Conservation (phyloP, 352 stramenopile species). For the Globisporangium cylindrosporum region DNA sequence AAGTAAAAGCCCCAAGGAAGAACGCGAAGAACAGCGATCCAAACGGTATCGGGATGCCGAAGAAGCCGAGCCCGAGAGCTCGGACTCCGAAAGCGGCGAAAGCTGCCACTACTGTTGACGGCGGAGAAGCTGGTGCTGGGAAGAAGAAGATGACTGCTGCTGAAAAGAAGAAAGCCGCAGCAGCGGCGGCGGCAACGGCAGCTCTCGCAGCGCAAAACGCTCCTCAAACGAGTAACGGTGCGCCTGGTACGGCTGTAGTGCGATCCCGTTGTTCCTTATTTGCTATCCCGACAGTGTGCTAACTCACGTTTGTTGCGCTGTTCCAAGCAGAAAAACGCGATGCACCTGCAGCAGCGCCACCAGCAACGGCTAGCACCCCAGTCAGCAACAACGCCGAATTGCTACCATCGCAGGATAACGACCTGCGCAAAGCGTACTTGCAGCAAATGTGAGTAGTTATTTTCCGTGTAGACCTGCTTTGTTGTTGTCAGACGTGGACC, state of each 20-base stretch:
- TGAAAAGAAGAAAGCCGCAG: slow-evolving; percentile 16
- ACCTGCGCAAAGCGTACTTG: slow-evolving; percentile 42
- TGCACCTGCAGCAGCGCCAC: not conserved
- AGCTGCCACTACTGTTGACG: slow-evolving; percentile 16
- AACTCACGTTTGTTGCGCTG: not conserved
- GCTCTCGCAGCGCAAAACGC: not conserved
- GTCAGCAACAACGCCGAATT: slow-evolving; percentile 15
- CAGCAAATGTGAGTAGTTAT: slow-evolving; percentile 37
- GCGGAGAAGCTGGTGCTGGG: slow-evolving; percentile 21
- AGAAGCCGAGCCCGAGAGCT: slow-evolving; percentile 32
- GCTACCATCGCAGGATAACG: slow-evolving; percentile 26
- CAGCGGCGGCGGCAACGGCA: not conserved
- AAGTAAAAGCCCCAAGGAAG: slow-evolving; percentile 13
- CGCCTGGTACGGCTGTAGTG: not conserved
- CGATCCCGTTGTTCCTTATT: no score
- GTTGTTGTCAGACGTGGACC: not conserved
- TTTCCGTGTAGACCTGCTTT: not conserved
- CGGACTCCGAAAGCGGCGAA: slow-evolving; percentile 25
- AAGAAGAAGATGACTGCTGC: slow-evolving; percentile 18
- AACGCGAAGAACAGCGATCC: slow-evolving; percentile 23
- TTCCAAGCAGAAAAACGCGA: not conserved
- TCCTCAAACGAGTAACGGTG: not conserved
- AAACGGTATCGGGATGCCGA: slow-evolving; percentile 10
- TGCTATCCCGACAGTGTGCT: not conserved
- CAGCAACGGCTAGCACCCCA: not conserved